These are phyloP conservation scores for Helminthosporium solani DNA, from an alignment of 2,329 filamentous ascomycete genomes.

Conservation along the genomic window DNA sequence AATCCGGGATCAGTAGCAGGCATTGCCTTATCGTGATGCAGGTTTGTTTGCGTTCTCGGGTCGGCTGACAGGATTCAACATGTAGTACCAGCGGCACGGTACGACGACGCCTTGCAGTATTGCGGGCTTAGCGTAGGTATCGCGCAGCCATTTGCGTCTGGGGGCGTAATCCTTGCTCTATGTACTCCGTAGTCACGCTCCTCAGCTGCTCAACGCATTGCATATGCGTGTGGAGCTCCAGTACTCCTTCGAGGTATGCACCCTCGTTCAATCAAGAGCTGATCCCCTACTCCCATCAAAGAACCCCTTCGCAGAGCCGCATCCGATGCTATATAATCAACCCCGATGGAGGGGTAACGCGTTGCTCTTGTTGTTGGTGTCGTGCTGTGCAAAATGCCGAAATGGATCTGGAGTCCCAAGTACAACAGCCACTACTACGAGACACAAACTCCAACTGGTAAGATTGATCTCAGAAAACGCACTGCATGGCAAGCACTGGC, in stretches of 20 bases:
- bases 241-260: not conserved
- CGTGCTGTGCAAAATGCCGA: not conserved
- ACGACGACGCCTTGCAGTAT: too few species aligned
- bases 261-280: not conserved
- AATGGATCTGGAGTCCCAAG: conserved; percentile 10
- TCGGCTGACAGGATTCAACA: too few species aligned
- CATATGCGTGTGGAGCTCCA: too few species aligned
- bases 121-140: too few species aligned
- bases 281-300: conserved; percentile 1
- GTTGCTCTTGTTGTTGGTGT: not conserved
- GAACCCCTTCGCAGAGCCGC: conserved; percentile 9
- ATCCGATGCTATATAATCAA: not conserved
- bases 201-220: too few species aligned
- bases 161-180: too few species aligned
- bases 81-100: too few species aligned
- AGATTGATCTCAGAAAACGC: not conserved
- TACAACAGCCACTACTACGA: conserved; percentile 12
- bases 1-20: too few species aligned
- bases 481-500: not conserved
- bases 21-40: too few species aligned
- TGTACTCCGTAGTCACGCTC: too few species aligned
- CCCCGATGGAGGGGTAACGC: not conserved
- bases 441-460: conserved; percentile 1
- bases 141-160: too few species aligned
- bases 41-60: too few species aligned